phyloP scores from a whole-genome alignment of 2,329 filamentous ascomycete genomes.

The Xylariaceae sp. region DNA sequence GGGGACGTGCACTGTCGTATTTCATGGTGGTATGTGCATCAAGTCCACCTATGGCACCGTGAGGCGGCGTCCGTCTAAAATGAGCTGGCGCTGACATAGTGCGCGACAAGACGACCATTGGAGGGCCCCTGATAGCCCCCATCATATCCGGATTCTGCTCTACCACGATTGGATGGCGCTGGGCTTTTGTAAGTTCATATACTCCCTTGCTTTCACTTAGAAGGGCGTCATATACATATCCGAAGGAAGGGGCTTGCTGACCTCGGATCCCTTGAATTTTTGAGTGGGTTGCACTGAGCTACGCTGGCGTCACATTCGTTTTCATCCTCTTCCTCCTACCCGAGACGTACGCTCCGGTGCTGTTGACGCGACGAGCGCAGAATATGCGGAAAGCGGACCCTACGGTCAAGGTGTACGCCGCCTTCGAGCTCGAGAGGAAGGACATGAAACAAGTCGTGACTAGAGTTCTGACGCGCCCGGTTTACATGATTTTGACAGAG shows the following conservation, averaged over 20 bases:
- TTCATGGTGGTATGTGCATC: slow-evolving; percentile 60
- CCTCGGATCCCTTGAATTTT: neutral
- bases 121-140: slow-evolving; percentile 61
- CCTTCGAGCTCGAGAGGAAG: slow-evolving; percentile 57
- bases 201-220: neutral
- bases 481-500: slow-evolving; percentile 68
- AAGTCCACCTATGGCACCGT: too few species aligned
- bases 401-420: slow-evolving; percentile 47
- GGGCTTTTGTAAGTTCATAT: slow-evolving; percentile 45
- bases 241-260: neutral
- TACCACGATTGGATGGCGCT: slow-evolving; percentile 57
- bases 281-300: slow-evolving; percentile 61
- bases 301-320: slow-evolving; percentile 57
- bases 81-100: neutral
- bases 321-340: slow-evolving; percentile 55
- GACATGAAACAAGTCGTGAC: slow-evolving; percentile 54
- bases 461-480: slow-evolving; percentile 64
- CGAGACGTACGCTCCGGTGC: slow-evolving; percentile 56
- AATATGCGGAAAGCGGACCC: slow-evolving; percentile 52
- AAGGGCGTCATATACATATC: neutral
- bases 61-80: too few species aligned
- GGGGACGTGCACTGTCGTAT: slow-evolving; percentile 56
- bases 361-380: slow-evolving; percentile 52
- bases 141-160: slow-evolving; percentile 59
- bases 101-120: slow-evolving; percentile 48